Base-by-base conservation (phyloP, 1,139 yeast genomes). In the Taphrina wiesneri region DNA sequence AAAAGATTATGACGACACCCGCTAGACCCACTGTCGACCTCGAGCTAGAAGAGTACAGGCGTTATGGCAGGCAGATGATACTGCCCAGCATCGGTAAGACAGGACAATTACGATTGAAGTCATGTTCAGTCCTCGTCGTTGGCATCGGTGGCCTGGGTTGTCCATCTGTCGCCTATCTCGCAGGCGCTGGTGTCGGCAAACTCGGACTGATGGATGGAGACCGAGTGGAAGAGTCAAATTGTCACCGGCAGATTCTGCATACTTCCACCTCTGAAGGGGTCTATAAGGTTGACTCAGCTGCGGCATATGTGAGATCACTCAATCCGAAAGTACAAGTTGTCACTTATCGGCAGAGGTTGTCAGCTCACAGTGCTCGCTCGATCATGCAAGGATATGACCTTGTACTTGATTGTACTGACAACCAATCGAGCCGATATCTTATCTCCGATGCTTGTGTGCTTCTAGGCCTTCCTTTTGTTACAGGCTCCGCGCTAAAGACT, bases 91-190 rank as follows among this genome's bases (percentile, higher is more conserved):
- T 88, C 69, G 91, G 92, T 0, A 75, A 86, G 9, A 66, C 73
- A 1, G 80, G 86, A 2, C 99, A 95, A 74, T 68, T 81, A 3
- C 78, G 76, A 56, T 77, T 95, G 60, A 86, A 86, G 71, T 70
- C 75, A 0, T 70, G 93, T 0, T 82, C 79, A 56, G 82, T 91
- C 0, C 77, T 93, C 36, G 93, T 95, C 0, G 82, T 95, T 7
- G 99, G 99, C 0, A 97, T 97, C 0, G 99, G 99, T 13, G 99
- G 99, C 0, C 80, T 95, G 11, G 99, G 99, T 0, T 88, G 96
- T 71, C 98, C 99, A 0, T 96, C 96, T 0, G 76, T 93, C 60
- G 82, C 89, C 46, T 95, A 95, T 73, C 77, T 95, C 2, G 86
- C 87, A 0, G 97, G 96, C 0, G 88, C 96, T 0, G 99, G 99